Evolutionary conservation across 176 grass and related monocot genomes (phyloP), one percentile per base, ranked within the genome.

Genomic region (Neostapfia colusana): DNA sequence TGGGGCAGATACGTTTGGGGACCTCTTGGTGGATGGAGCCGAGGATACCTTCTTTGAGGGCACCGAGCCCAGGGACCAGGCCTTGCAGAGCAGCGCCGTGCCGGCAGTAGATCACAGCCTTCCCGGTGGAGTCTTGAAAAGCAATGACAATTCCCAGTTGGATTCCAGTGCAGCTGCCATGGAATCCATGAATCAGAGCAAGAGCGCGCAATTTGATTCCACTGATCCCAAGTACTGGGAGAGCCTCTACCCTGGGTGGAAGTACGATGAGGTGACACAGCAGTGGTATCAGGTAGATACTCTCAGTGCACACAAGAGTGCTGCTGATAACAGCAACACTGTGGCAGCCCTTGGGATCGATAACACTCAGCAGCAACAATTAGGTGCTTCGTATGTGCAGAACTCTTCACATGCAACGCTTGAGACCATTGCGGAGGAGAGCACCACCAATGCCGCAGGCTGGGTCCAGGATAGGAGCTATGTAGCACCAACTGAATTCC

Each of bases 241-340:
- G 81, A 90, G 73, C 73, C 74, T 84, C 31, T 93, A 97, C 81
- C 94, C 94, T 39, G 91, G 94, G 13, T 97, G 86, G 86, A 93
- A 84, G 72, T 97, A 91, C 41, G 84, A 97, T 20, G 76, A 34
- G 11, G 67, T 45, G 8, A 91, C 84, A 5, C 81, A 81, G 23
- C 81, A 88, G 51, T 97, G 94, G 94, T 97, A 97, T 81, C 88
- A 97, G 57, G 66, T 91, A n/a, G 88, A 85, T 50, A 57, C 72
- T 69, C 55, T 79, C 14, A 65, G 68, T 71, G 27, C 74, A n/a
- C 74, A 81, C 60, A 42, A 44, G 11, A 78, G 71, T 78, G 58
- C 67, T 67, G 79, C 74, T 77, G 79, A 85, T 66, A 27, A 65
- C 50, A 57, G 70, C 13, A 38, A 16, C 35, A 55, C 59, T 68